These are phyloP conservation scores for Wickerhamomyces canadensis DNA, from an alignment of 805 yeast genomes.

Conservation along the genomic window DNA sequence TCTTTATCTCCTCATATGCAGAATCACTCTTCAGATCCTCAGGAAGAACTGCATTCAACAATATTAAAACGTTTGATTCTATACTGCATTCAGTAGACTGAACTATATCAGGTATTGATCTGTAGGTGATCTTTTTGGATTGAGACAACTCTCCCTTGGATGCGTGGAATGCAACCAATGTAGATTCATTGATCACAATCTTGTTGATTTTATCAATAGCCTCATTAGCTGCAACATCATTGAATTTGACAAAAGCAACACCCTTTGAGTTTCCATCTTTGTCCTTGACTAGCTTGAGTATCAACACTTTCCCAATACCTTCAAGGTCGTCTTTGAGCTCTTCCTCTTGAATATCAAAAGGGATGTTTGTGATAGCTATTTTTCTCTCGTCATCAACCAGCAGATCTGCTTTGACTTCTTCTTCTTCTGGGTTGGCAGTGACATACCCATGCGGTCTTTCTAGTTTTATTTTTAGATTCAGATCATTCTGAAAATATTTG, in stretches of 20 bases:
- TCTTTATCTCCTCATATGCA: slow-evolving; percentile 41
- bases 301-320: slow-evolving; percentile 34
- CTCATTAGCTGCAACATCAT: neutral
- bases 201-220: slow-evolving; percentile 30
- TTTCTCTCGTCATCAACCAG: slow-evolving; percentile 10
- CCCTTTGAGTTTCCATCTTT: slow-evolving; percentile 49
- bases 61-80: slow-evolving; percentile 47
- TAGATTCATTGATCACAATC: slow-evolving; percentile 31
- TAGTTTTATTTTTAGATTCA: slow-evolving; percentile 28
- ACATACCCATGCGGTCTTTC: slow-evolving; percentile 44
- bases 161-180: slow-evolving; percentile 31
- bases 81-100: neutral
- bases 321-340: slow-evolving; percentile 37
- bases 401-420: slow-evolving; percentile 22
- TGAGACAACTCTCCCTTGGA: slow-evolving; percentile 29
- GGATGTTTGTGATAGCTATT: slow-evolving; percentile 39
- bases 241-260: slow-evolving; percentile 48
- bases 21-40: slow-evolving; percentile 53
- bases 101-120: slow-evolving; percentile 19
- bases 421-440: slow-evolving; percentile 24
- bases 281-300: slow-evolving; percentile 40
- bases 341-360: slow-evolving; percentile 36
- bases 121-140: slow-evolving; percentile 14
- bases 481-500: slow-evolving; percentile 28
- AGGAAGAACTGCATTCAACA: slow-evolving; percentile 61